phyloP scores from a whole-genome alignment of 23 red algal genomes.

The Cyanidiococcus yangmingshanensis region DNA sequence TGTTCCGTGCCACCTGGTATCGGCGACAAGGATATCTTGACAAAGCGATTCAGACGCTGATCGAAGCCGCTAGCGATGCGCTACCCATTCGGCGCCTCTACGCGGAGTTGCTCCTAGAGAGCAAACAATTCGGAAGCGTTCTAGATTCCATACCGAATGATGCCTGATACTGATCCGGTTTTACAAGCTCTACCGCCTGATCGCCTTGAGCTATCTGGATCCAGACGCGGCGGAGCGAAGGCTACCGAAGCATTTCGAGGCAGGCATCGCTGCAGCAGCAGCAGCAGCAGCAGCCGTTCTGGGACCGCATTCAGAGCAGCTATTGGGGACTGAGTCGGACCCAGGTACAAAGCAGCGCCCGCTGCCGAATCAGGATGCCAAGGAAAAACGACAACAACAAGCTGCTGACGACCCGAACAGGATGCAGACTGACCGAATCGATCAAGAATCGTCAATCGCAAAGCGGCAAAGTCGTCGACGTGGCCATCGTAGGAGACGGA shows the following conservation, averaged over 20 bases:
- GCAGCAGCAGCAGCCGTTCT: no score
- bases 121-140: not conserved
- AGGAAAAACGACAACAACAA: no score
- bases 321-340: no score
- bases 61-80: not conserved
- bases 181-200: not conserved
- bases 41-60: not conserved
- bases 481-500: not conserved
- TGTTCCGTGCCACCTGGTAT: not conserved
- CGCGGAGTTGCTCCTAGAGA: not conserved
- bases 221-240: not conserved
- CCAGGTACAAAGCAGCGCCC: no score
- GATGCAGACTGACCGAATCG: no score
- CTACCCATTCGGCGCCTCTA: not conserved
- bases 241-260: not conserved
- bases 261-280: not conserved
- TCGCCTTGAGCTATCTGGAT: not conserved
- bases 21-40: not conserved
- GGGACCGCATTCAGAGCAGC: not conserved
- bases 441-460: no score
- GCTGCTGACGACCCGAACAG: no score
- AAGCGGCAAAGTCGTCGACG: not conserved
- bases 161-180: not conserved
- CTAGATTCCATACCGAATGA: not conserved
- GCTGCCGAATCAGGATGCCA: no score